Conservation (phyloP, 2,329 filamentous ascomycete genomes). For the Cercospora sojina region DNA sequence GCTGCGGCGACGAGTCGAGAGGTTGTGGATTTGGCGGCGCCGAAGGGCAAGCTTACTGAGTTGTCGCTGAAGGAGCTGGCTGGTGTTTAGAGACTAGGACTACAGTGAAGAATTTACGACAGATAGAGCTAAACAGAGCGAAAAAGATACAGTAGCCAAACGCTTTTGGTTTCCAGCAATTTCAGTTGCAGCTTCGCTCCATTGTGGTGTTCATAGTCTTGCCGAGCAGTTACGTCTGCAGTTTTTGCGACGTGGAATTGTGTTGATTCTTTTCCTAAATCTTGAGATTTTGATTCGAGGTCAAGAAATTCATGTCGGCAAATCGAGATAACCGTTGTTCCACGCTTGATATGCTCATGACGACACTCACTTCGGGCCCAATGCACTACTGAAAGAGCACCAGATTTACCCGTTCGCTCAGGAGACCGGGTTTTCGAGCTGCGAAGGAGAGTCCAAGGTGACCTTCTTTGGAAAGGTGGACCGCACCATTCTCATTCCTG, state of each 20-base stretch:
- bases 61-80: background rate
- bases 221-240: too few species aligned
- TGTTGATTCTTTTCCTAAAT: too few species aligned
- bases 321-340: background rate
- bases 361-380: background rate
- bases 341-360: background rate
- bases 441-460: too few species aligned
- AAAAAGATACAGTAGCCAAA: background rate
- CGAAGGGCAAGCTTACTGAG: background rate
- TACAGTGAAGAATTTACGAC: background rate
- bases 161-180: background rate
- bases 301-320: background rate
- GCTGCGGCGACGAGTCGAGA: background rate
- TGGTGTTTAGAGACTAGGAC: background rate
- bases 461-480: too few species aligned
- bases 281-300: background rate
- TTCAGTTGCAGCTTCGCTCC: background rate
- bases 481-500: background rate
- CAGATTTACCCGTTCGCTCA: background rate
- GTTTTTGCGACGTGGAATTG: too few species aligned
- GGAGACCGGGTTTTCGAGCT: background rate
- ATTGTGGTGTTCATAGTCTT: background rate
- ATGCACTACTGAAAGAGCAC: background rate
- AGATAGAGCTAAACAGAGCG: background rate
- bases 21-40: background rate